Conservation (phyloP, 164 flowering plant species). For the Stephania yunnanensis region DNA sequence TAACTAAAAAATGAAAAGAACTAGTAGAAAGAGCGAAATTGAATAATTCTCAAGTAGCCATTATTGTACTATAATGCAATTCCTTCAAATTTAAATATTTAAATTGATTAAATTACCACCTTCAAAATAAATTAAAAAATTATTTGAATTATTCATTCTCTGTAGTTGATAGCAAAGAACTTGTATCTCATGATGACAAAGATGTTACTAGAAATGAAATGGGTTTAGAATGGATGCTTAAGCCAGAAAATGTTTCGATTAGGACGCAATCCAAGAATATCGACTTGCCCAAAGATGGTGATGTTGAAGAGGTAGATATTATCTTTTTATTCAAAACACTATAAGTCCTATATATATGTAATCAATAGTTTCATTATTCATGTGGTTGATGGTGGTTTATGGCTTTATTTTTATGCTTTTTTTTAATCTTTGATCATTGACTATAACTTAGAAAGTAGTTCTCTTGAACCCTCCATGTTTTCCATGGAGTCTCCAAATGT, state of each 20-base stretch:
- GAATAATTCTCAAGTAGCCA: slow-evolving; percentile 22
- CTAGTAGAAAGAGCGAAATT: not conserved
- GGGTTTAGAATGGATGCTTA: slow-evolving; percentile 94
- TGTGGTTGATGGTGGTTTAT: too few relatives aligned
- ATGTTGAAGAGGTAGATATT: slow-evolving; percentile 48
- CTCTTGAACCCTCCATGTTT: not conserved
- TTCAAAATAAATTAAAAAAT: not conserved
- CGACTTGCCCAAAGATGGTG: slow-evolving; percentile 36
- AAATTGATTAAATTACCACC: not conserved
- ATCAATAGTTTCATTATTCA: too few relatives aligned
- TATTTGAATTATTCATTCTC: not conserved
- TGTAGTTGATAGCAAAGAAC: slow-evolving; percentile 26
- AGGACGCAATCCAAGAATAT: slow-evolving; percentile 12
- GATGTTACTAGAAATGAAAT: slow-evolving; percentile 53
- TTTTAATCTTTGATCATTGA: not conserved
- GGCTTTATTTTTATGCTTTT: not conserved
- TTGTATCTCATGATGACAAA: slow-evolving; percentile 16
- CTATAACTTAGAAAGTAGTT: too few relatives aligned
- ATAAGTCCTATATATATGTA: too few relatives aligned
- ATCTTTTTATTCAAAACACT: not conserved
- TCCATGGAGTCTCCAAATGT: not conserved
- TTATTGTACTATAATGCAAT: not conserved
- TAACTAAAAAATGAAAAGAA: slow-evolving; percentile 1
- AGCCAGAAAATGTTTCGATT: slow-evolving; percentile 34
- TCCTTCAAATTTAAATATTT: not conserved